Conservation (phyloP, 2,329 filamentous ascomycete species). For the Salinomyces thailandicus region DNA sequence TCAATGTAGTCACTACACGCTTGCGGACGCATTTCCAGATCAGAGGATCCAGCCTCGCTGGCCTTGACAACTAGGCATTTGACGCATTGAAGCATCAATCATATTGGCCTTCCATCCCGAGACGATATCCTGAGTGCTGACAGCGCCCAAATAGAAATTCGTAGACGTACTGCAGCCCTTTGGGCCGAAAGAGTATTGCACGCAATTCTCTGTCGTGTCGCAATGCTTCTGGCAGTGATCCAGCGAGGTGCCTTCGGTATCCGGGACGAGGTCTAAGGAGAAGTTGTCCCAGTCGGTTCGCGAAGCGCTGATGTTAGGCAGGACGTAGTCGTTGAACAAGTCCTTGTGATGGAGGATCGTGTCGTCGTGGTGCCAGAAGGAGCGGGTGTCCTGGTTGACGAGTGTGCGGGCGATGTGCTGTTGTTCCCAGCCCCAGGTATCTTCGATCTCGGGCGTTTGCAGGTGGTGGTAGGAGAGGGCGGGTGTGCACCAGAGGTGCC, state of each 20-base stretch:
- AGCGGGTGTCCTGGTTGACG: slow-evolving; percentile 1
- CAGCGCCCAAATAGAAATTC: background rate
- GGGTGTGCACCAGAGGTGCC: slow-evolving; percentile 33
- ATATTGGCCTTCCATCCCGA: background rate
- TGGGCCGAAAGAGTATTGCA: slow-evolving; percentile 16
- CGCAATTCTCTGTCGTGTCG: slow-evolving; percentile 11
- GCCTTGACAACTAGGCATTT: background rate
- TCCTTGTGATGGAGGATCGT: slow-evolving; percentile 20
- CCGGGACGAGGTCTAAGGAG: slow-evolving; percentile 11
- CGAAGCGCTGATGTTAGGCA: slow-evolving; percentile 14
- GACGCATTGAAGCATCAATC: background rate
- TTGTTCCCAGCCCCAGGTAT: slow-evolving; percentile 23
- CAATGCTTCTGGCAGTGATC: slow-evolving; percentile 18
- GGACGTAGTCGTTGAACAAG: slow-evolving; percentile 18
- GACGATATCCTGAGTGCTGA: background rate
- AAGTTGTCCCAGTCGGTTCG: slow-evolving; percentile 20
- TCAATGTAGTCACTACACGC: too few species aligned
- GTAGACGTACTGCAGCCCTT: slow-evolving; percentile 13
- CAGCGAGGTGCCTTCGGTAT: slow-evolving; percentile 8
- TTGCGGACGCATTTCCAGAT: too few species aligned
- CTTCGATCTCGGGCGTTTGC: slow-evolving; percentile 14
- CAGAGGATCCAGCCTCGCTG: background rate
- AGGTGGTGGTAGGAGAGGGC: slow-evolving; percentile 29
- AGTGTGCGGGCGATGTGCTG: slow-evolving; percentile 12
- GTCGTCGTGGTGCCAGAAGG: slow-evolving; percentile 8